Evolutionary conservation across 371 early-diverging fungal species (phyloP), one percentile per base, ranked within the genome.

Genomic region (Mucor ambiguus): DNA sequence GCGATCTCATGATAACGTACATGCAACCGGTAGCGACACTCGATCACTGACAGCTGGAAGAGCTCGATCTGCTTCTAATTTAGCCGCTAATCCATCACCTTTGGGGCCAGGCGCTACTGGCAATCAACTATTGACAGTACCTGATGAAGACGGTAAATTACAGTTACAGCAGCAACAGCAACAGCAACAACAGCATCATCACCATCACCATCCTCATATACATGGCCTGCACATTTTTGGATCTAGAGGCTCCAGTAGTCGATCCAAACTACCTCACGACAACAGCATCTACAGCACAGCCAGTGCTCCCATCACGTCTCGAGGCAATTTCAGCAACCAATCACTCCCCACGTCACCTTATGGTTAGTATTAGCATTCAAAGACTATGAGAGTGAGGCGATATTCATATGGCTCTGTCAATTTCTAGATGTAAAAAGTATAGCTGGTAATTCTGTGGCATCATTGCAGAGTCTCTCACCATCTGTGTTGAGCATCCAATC

Each of bases 201-300:
- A 57, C 24, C 58, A 54, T 4, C 72, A 63, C 18, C 66, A 64
- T 59, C 70, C 60, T 61, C 70, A 72, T 46, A 48, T 64, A 29
- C 74, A 73, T 64, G 64, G 69, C 3, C 29, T 77, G 8, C 61
- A 70, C 62, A 24, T 71, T n/a, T 71, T 75, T 67, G 59, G 72
- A 14, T 72, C 72, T 2, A 72, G 65, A 61, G 72, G 75, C 35
- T 41, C 69, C 30, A 61, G 75, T 28, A 56, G 59, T 7, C 48
- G 49, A 29, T 33, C 29, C 20, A 61, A 49, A 33, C 6, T 52
- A 4, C 52, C 63, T 20, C 58, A 63, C 37, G 58, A 44, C 7
- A 32, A 37, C 28, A 59, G 38, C 18, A 6, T 41, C 5, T 56
- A 20, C 33, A 33, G 20, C n/a, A 56, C 46, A 44, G 22, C 37